A percentile compares a stretch with the other conserved stretches of the same genome.
phyloP scores from a whole-genome alignment of 306 rosid species.

The Medicago arabica region DNA sequence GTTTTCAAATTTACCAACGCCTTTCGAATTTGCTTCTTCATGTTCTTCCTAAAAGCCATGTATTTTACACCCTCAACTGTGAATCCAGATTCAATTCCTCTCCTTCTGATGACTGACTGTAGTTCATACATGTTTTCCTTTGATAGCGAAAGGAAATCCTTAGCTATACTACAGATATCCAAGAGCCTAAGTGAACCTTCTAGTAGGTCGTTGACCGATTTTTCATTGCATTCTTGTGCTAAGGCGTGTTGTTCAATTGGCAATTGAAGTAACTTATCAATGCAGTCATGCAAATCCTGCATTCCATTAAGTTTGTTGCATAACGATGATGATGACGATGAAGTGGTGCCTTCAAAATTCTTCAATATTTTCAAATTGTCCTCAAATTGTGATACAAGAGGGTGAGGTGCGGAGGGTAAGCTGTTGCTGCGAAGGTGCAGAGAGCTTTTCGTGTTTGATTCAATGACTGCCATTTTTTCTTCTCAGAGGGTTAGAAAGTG shows the following conservation, averaged over 20 bases:
- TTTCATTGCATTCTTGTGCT: constrained; percentile 34
- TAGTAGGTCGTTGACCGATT: constrained; percentile 32
- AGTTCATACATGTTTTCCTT: constrained; percentile 43
- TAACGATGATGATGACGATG: constrained; percentile 4
- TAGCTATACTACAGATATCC: constrained; percentile 33
- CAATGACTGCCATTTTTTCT: constrained; percentile 43
- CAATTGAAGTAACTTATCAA: constrained; percentile 45
- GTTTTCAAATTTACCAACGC: constrained; percentile 38
- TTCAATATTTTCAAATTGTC: constrained; percentile 44
- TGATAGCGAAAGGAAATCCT: constrained; percentile 39
- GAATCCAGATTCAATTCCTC: constrained; percentile 31
- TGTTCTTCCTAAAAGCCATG: constrained; percentile 38
- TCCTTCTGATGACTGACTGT: constrained; percentile 42
- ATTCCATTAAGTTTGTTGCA: constrained; percentile 33
- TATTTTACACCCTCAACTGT: constrained; percentile 29
- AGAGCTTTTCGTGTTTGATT: constrained; percentile 32
- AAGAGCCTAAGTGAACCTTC: constrained; percentile 45
- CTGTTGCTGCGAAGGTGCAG: constrained; percentile 47
- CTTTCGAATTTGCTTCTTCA: constrained; percentile 42
- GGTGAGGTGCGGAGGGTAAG: constrained; percentile 45
- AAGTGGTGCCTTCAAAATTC: constrained; percentile 38
- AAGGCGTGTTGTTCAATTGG: constrained; percentile 38
- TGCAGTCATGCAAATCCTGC: constrained; percentile 46
- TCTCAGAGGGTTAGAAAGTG: constrained; percentile 8
- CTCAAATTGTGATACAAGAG: constrained; percentile 43